phyloP scores from a whole-genome alignment of 495 filamentous ascomycete genomes.

The Tuber aestivum region DNA sequence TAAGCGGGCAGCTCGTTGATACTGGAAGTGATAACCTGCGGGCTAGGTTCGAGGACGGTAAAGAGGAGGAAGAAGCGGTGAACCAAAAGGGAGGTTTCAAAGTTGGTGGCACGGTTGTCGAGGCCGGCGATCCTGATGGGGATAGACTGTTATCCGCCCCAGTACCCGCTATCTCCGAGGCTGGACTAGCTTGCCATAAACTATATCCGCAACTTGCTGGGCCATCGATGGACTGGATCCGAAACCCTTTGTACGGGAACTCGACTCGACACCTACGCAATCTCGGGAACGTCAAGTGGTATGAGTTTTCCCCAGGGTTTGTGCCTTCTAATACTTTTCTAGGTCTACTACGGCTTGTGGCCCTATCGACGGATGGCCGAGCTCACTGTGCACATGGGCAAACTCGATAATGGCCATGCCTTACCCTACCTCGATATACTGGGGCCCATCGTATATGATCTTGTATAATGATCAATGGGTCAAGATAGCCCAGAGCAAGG shows the following conservation, averaged over 20 bases:
- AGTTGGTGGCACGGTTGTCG: neutral
- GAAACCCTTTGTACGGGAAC: constrained; percentile 7
- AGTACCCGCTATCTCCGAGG: constrained; percentile 1
- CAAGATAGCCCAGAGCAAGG: constrained; percentile 28
- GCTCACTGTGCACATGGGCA: constrained; percentile 22
- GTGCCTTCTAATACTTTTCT: constrained; percentile 7
- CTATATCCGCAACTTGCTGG: constrained; percentile 8
- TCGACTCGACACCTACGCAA: constrained; percentile 26
- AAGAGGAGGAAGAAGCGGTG: neutral
- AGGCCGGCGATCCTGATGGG: neutral
- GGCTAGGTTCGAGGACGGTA: neutral
- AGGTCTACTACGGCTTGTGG: constrained; percentile 35
- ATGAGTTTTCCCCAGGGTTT: constrained; percentile 3
- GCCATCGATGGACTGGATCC: constrained; percentile 28
- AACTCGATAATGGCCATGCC: constrained; percentile 36
- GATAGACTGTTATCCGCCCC: neutral
- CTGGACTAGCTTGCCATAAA: neutral
- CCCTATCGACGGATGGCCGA: constrained; percentile 24
- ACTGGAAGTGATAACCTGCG: neutral
- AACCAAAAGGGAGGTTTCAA: neutral
- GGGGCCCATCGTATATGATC: constrained; percentile 28
- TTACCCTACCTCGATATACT: constrained; percentile 31
- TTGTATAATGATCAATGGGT: constrained; percentile 35
- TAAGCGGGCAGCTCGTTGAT: neutral
- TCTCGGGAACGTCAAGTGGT: constrained; percentile 37